These are phyloP conservation scores for Brassica hybrid DNA, from an alignment of 441 rosid species.

Conservation along the genomic window DNA sequence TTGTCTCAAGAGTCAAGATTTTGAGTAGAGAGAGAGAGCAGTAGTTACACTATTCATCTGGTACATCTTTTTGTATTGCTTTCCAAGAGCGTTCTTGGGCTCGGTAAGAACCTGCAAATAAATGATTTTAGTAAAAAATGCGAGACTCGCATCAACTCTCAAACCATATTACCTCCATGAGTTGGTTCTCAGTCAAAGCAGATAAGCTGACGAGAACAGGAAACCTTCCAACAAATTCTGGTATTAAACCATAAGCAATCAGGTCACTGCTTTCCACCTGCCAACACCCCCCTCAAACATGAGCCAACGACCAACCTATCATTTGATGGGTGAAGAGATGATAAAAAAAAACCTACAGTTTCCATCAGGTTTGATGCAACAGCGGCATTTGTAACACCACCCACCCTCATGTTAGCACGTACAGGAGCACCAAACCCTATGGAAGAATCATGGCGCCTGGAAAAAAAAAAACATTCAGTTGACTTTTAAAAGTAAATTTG, in stretches of 20 bases:
- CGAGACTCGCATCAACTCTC: background rate
- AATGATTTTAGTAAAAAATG: constrained; percentile 8
- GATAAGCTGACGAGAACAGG: constrained; percentile 95
- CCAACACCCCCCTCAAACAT: constrained; percentile 12
- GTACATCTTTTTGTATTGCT: constrained; percentile 96
- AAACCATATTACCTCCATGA: constrained; percentile 72
- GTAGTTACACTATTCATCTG: constrained; percentile 88
- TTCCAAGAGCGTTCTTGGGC: constrained; percentile 95
- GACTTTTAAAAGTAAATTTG: background rate
- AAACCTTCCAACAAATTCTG: constrained; percentile 98
- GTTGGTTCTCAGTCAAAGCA: constrained; percentile 93
- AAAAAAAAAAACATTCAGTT: constrained; percentile 25
- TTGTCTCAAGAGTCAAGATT: constrained; percentile 26
- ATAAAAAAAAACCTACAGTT: constrained; percentile 60
- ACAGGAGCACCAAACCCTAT: constrained; percentile 98
- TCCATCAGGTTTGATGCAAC: constrained; percentile 89
- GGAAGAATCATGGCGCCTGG: constrained; percentile 96
- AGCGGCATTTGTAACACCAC: constrained; percentile 77
- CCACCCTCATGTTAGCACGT: constrained; percentile 93
- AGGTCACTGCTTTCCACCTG: constrained; percentile 99
- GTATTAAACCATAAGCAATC: constrained; percentile 92
- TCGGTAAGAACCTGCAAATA: constrained; percentile 78
- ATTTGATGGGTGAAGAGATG: constrained; percentile 19
- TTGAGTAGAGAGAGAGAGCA: constrained; percentile 20
- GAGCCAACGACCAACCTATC: background rate